Base-by-base conservation (phyloP, 176 grass and related monocot genomes). In the Rhipidocladum racemiflorum region DNA sequence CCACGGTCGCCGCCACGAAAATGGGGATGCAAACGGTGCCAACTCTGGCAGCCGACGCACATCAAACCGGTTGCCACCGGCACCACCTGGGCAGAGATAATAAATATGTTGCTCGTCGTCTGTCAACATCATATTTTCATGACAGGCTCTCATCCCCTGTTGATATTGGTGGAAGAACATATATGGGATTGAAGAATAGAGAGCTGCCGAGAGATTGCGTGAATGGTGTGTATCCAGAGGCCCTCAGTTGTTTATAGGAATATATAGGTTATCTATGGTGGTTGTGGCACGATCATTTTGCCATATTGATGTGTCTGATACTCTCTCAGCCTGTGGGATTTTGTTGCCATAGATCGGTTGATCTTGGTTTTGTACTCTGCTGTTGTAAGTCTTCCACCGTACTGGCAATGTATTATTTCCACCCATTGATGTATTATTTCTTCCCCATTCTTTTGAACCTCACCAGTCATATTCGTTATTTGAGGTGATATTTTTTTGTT, bases 21-120 rank as follows among this genome's bases (percentile, higher is more conserved):
- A 95, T 85, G 96, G 96, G 71, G 96, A 95, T 8, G 30, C 50
- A 13, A 88, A 59, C 9, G 89, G 85, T 68, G 73, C 84, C 12
- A 92, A 84, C 78, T 90, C 86, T 68, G 85, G 80, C 75, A 90
- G 91, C 65, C 86, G 90, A 62, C 90, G 92, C 38, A 93, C 92
- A 29, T 92, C 96, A 48, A 99, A 95, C 50, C 83, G 96, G 32
- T 72, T 99, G 79, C 92, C 96, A 63, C 96, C 96, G 1, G 84
- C 86, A 63, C 92, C 92, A 25, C 96, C 92, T 60, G 76, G 75
- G 13, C 67, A 83, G 27, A 93, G 69, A 81, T 87, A 94, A 36
- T 94, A 88, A 78, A 43, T 25, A 68, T 39, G 53, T 56, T 80
- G 63, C 59, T 72, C 20, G 42, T 63, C 77, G 48, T 86, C 16